These are phyloP conservation scores for Fagus sylvatica DNA, from an alignment of 306 rosid species.

Conservation along the genomic window DNA sequence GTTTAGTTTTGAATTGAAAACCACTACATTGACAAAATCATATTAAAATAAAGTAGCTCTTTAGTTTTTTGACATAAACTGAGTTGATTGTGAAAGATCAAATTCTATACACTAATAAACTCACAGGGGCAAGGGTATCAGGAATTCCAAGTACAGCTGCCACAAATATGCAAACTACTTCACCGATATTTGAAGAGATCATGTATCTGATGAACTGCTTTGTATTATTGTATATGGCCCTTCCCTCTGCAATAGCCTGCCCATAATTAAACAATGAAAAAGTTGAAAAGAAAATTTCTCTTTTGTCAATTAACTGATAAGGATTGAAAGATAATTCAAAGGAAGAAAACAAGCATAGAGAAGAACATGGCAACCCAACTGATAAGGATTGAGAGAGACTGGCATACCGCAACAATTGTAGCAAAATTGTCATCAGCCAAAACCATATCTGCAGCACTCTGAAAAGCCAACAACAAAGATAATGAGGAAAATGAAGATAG, in stretches of 20 bases:
- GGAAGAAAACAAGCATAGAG: background rate
- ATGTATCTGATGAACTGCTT: constrained; percentile 98
- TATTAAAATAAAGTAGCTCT: background rate
- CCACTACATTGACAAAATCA: constrained; percentile 2
- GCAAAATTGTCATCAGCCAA: constrained; percentile 98
- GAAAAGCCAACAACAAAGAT: constrained; percentile 20
- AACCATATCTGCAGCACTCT: constrained; percentile 99
- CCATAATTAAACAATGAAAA: constrained; percentile 19
- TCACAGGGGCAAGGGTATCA: constrained; percentile 96
- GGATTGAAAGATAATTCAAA: constrained; percentile 1
- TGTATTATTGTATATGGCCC: constrained; percentile 95
- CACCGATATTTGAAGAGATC: constrained; percentile 98
- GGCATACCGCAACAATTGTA: constrained; percentile 85
- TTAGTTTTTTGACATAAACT: constrained; percentile 6
- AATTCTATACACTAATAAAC: constrained; percentile 28
- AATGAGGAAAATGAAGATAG: background rate
- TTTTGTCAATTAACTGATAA: background rate
- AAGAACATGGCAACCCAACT: constrained; percentile 13
- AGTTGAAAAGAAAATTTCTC: background rate
- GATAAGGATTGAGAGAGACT: constrained; percentile 26
- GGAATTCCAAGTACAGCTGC: constrained; percentile 99
- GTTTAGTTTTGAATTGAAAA: background rate
- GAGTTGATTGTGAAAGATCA: constrained; percentile 24
- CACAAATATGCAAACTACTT: constrained; percentile 98
- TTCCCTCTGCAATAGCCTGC: constrained; percentile 98